Base-by-base conservation (phyloP, 108 stramenopile species). In the Parmales sp. region DNA sequence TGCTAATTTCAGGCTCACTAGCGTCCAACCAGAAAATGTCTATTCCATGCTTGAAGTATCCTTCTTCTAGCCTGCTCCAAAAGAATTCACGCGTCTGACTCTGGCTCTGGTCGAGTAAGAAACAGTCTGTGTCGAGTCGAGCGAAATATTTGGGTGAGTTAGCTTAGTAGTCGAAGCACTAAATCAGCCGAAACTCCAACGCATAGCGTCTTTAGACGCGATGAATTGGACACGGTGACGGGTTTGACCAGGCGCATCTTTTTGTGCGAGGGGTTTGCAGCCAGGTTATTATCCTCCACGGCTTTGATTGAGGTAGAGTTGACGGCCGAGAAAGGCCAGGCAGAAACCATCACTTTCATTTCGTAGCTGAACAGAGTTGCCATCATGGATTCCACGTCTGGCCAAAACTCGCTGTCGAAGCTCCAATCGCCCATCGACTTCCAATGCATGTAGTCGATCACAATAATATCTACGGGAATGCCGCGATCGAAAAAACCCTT, bases 401-500 rank as follows among this genome's bases (percentile, higher is more conserved):
- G 69, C 26, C 60, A 69, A 9, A 18, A 3, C 6, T 28, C 37
- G 4, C 7, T 5, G 28, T 69, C 69, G 51, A 49, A 51, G 69
- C 18, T 51, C 69, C 69, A 49, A 69, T 19, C 69, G 51, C 28
- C 51, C 26, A 54, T 31, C 39, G 16, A 43, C 67, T n/a, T n/a
- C 69, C 69, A 69, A 37, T 69, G 60, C 69, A 51, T 51, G 11
- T 28, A 69, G 29, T 69, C 69, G 25, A 54, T 45, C 6, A 69
- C 69, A 54, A 69, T 44, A 31, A 22, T 31, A 31, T 69, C 69
- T 13, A 69, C 51, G 2, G 69, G 69, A 8, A 69, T 69, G 18
- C 19, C n/a, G 11, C n/a, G 13, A 9, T 28, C 13, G 29, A 49
- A 20, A 34, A 54, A 54, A 11, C 18, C 5, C 3, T 7, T 44